These are phyloP conservation scores for Ustilaginoidea virens DNA, from an alignment of 2,329 filamentous ascomycete species.

Conservation along the genomic window DNA sequence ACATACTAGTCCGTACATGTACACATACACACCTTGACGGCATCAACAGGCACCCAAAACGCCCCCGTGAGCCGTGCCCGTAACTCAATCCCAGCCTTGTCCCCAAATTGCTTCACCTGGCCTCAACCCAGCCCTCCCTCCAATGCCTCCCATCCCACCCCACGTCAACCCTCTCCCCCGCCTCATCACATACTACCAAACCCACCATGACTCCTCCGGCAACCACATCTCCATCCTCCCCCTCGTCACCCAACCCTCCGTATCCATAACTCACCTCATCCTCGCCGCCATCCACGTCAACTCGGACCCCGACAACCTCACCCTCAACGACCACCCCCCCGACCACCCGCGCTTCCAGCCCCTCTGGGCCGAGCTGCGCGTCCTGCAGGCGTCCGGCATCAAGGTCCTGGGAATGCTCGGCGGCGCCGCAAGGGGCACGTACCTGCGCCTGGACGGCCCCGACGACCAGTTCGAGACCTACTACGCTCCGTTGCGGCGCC, in stretches of 20 bases:
- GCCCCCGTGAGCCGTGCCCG: no score
- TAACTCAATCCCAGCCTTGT: neutral
- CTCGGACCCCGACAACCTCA: constrained; percentile 46
- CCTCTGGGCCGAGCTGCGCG: constrained; percentile 63
- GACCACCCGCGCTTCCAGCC: constrained; percentile 49
- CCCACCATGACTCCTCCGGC: constrained; percentile 29
- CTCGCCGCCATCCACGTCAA: constrained; percentile 79
- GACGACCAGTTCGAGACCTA: constrained; percentile 52
- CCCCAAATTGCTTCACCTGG: neutral
- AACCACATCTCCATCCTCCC: constrained; percentile 37
- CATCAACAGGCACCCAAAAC: no score
- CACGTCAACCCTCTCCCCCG: constrained; percentile 23
- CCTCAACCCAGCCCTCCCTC: neutral
- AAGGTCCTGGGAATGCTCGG: constrained; percentile 79
- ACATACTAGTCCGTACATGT: no score
- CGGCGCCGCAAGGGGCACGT: constrained; percentile 67
- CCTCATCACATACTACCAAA: constrained; percentile 38
- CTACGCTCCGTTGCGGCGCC: constrained; percentile 51
- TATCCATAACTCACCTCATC: constrained; percentile 62
- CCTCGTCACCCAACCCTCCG: constrained; percentile 29
- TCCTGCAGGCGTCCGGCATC: constrained; percentile 57
- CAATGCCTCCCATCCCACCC: constrained; percentile 18
- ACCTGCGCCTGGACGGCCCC: constrained; percentile 37
- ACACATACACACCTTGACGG: no score
- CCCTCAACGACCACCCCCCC: constrained; percentile 67